Evolutionary conservation across 345 rosid genomes (phyloP).

Genomic region (Camelina laxa): DNA sequence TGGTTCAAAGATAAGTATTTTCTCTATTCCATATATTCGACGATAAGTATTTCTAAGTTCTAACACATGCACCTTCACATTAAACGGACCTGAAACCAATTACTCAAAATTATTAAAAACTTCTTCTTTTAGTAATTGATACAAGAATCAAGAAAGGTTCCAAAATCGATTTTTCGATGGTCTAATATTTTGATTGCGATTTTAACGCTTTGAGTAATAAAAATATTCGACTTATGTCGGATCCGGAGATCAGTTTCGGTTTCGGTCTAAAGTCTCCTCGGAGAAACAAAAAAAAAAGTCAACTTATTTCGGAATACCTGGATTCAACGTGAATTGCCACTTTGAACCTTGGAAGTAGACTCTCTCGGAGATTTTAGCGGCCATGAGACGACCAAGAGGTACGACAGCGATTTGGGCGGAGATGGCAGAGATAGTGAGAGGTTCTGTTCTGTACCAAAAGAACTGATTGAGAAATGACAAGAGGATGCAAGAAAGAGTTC

Average conservation of each 20-base stretch:
- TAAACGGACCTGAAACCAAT: slow-evolving; percentile 68
- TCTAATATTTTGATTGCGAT: background rate
- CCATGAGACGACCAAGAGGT: slow-evolving; percentile 92
- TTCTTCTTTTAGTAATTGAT: background rate
- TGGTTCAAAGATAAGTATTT: too few species aligned
- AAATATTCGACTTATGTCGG: too few species aligned
- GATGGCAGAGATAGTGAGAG: slow-evolving; percentile 87
- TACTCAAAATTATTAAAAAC: background rate
- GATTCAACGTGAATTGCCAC: slow-evolving; percentile 84
- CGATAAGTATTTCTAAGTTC: slow-evolving; percentile 2
- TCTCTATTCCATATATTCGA: too few species aligned
- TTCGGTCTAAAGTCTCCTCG: too few species aligned
- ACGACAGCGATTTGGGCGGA: slow-evolving; percentile 97
- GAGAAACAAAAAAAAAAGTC: background rate
- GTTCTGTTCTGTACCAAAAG: slow-evolving; percentile 96
- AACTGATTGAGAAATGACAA: slow-evolving; percentile 92
- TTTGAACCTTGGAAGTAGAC: slow-evolving; percentile 69
- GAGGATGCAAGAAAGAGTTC: slow-evolving; percentile 70
- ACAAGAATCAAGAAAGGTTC: background rate
- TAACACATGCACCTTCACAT: slow-evolving; percentile 92
- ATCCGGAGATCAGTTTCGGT: too few species aligned
- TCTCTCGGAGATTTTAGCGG: slow-evolving; percentile 68
- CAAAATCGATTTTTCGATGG: background rate
- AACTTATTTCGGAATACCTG: slow-evolving; percentile 33
- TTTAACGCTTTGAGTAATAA: background rate